A percentile compares a stretch with the other conserved stretches of the same genome.
Evolutionary conservation across 345 rosid species (phyloP).

Genomic region (Hypericum perforatum): DNA sequence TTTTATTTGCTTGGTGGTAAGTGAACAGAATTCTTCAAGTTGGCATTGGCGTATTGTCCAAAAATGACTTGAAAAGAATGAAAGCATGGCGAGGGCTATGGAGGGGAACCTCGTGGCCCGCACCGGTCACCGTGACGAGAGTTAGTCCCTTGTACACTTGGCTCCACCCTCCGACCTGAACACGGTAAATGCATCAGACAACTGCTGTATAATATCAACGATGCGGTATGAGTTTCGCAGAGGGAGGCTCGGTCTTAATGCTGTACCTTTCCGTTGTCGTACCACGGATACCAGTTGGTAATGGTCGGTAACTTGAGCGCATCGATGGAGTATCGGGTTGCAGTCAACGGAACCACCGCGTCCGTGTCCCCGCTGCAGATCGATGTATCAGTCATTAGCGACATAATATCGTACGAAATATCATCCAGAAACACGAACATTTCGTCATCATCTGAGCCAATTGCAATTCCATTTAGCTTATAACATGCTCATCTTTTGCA

Average conservation of each 20-base stretch:
- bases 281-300: constrained; percentile 84
- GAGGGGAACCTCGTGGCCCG: constrained; percentile 92
- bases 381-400: constrained; percentile 12
- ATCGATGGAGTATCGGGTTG: constrained; percentile 76
- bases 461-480: no score
- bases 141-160: no score
- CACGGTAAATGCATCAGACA: no score
- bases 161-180: no score
- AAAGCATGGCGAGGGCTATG: constrained; percentile 81
- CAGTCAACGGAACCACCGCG: constrained; percentile 75
- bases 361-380: constrained; percentile 86
- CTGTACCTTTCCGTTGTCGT: constrained; percentile 45
- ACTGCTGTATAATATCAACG: no score
- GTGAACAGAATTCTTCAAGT: constrained; percentile 9
- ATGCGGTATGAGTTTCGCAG: no score
- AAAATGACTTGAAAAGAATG: constrained; percentile 72
- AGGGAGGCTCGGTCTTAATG: no score
- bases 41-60: constrained; percentile 70
- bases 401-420: constrained; percentile 1
- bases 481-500: no score
- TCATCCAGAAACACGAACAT: background rate
- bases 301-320: constrained; percentile 61
- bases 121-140: constrained; percentile 39
- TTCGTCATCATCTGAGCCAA: background rate
- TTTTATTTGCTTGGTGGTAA: background rate